Evolutionary conservation across 495 filamentous ascomycete genomes (phyloP).

Genomic region (Jackrogersella minutella): DNA sequence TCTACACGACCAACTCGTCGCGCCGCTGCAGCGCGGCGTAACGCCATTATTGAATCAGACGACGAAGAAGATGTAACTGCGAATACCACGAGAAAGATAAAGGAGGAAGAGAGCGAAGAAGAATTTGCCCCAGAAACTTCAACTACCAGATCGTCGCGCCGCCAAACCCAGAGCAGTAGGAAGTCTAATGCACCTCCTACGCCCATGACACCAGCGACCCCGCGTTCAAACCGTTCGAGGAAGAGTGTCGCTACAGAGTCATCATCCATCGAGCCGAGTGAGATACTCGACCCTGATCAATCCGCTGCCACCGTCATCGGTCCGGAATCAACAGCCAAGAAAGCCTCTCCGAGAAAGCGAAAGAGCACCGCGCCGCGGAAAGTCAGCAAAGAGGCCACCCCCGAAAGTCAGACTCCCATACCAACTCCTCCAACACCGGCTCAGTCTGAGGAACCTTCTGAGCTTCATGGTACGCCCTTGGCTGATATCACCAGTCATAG

Average conservation of each 20-base stretch:
- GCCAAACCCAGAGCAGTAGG: conserved; percentile 59
- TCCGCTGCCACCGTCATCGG: conserved; percentile 57
- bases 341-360: conserved; percentile 69
- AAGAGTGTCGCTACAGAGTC: conserved; percentile 42
- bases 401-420: conserved; percentile 59
- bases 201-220: conserved; percentile 41
- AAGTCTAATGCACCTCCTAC: conserved; percentile 62
- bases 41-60: conserved; percentile 76
- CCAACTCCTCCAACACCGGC: conserved; percentile 59
- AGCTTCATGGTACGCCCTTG: conserved; percentile 68
- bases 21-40: conserved; percentile 69
- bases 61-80: conserved; percentile 71
- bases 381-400: conserved; percentile 47
- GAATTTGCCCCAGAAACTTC: conserved; percentile 80
- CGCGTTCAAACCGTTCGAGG: conserved; percentile 55
- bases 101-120: conserved; percentile 73
- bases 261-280: conserved; percentile 64
- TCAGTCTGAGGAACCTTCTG: conserved; percentile 53
- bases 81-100: conserved; percentile 62
- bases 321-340: conserved; percentile 71
- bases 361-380: conserved; percentile 69
- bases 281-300: conserved; percentile 66
- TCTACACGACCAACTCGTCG: conserved; percentile 79
- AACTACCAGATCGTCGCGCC: conserved; percentile 45
- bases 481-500: conserved; percentile 79